Conservation (phyloP, 352 stramenopile genomes). For the Pythium periplocum region DNA sequence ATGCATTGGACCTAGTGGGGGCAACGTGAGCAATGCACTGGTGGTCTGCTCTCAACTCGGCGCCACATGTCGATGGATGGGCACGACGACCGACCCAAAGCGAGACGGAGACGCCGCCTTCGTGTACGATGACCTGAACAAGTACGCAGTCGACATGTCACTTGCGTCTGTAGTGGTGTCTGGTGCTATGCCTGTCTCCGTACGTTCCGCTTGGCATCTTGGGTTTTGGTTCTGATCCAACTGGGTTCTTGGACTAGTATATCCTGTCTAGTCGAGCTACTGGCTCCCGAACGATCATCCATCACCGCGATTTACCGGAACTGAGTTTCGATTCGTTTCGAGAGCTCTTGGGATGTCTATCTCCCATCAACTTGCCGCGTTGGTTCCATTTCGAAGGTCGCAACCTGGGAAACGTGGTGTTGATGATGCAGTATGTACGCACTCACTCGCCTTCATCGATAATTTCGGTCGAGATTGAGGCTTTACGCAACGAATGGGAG, state of each 20-base stretch:
- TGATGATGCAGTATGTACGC: constrained; percentile 54
- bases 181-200: constrained; percentile 61
- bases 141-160: constrained; percentile 44
- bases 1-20: constrained; percentile 26
- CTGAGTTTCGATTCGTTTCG: constrained; percentile 39
- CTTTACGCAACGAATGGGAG: constrained; percentile 56
- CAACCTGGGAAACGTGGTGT: constrained; percentile 49
- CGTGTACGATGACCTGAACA: constrained; percentile 33
- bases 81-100: constrained; percentile 45
- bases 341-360: neutral
- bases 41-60: constrained; percentile 62
- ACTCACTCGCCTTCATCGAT: constrained; percentile 8
- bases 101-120: constrained; percentile 53
- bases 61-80: constrained; percentile 46
- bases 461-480: constrained; percentile 68
- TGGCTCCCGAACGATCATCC: constrained; percentile 64
- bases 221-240: constrained; percentile 2
- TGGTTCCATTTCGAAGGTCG: constrained; percentile 76
- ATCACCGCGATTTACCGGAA: constrained; percentile 54
- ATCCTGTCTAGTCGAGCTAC: constrained; percentile 62
- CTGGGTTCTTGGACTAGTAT: constrained; percentile 28
- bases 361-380: constrained; percentile 6
- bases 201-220: constrained; percentile 17
- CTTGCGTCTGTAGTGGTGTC: constrained; percentile 25
- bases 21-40: constrained; percentile 62